Evolutionary conservation across 2,329 filamentous ascomycete genomes (phyloP).

Genomic region (Neocucurbitaria cava): DNA sequence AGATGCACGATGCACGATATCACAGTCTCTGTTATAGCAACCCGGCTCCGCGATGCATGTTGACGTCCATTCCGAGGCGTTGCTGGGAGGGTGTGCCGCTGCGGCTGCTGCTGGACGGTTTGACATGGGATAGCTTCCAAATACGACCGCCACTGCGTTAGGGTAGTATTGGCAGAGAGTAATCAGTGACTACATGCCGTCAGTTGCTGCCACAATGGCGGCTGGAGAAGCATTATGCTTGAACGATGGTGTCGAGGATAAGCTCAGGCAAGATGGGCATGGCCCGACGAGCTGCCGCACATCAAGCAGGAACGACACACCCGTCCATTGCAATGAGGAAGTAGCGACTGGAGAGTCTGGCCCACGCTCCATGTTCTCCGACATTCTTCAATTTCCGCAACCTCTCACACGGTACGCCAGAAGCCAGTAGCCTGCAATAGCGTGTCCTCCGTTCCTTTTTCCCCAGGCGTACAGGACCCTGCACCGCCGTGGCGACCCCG

Average conservation of each 20-base stretch:
- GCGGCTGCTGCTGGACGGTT: slow-evolving; percentile 17
- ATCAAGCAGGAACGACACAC: neutral
- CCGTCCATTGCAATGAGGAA: slow-evolving; percentile 1
- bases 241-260: slow-evolving; percentile 3
- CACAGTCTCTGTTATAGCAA: slow-evolving; percentile 14
- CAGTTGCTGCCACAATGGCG: slow-evolving; percentile 8
- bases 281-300: slow-evolving; percentile 1
- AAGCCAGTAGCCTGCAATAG: slow-evolving; percentile 3
- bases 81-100: slow-evolving; percentile 22
- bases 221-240: neutral
- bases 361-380: slow-evolving; percentile 13
- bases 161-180: slow-evolving; percentile 8
- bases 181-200: neutral
- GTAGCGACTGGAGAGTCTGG: slow-evolving; percentile 5
- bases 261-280: neutral
- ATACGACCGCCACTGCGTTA: slow-evolving; percentile 16
- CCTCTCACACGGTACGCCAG: slow-evolving; percentile 11
- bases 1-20: slow-evolving; percentile 18
- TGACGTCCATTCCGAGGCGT: slow-evolving; percentile 10
- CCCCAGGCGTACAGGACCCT: slow-evolving; percentile 23
- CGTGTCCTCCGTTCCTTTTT: slow-evolving; percentile 15
- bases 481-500: slow-evolving; percentile 26
- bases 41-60: slow-evolving; percentile 32
- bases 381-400: slow-evolving; percentile 6
- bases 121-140: slow-evolving; percentile 1